These are phyloP conservation scores for Ilex paraguariensis DNA, from an alignment of 305 asterid species.

Conservation along the genomic window DNA sequence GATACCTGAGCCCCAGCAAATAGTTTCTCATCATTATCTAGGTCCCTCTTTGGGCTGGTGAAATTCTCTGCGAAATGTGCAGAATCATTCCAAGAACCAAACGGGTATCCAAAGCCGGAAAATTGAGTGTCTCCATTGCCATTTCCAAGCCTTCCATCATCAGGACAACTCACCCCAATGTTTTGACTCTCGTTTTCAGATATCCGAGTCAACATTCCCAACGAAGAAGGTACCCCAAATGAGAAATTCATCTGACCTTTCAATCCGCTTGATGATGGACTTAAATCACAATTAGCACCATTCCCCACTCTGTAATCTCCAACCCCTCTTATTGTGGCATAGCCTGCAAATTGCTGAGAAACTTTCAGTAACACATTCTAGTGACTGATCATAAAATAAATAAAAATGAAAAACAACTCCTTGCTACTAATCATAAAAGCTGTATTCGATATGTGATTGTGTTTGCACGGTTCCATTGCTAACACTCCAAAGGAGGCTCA, in stretches of 20 bases:
- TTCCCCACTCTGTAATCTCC: constrained; percentile 34
- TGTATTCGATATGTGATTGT: neutral
- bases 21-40: constrained; percentile 34
- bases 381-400: neutral
- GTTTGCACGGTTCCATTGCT: neutral
- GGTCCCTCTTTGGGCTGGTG: constrained; percentile 52
- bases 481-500: neutral
- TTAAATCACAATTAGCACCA: constrained; percentile 27
- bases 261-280: constrained; percentile 29
- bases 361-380: constrained; percentile 10
- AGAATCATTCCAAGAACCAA: constrained; percentile 52
- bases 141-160: constrained; percentile 30
- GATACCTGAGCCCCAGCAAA: constrained; percentile 40
- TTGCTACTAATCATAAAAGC: too few relatives aligned
- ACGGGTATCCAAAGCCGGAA: constrained; percentile 38
- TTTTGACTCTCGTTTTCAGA: constrained; percentile 47
- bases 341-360: constrained; percentile 37
- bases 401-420: too few relatives aligned
- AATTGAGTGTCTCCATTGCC: constrained; percentile 26
- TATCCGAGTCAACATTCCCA: constrained; percentile 52
- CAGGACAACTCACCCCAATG: constrained; percentile 9
- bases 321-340: constrained; percentile 23
- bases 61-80: constrained; percentile 43
- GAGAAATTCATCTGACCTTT: constrained; percentile 33
- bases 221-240: constrained; percentile 38